These are phyloP conservation scores for Boletus barrowsii DNA, from an alignment of 768 basidiomycete genomes.

Conservation along the genomic window DNA sequence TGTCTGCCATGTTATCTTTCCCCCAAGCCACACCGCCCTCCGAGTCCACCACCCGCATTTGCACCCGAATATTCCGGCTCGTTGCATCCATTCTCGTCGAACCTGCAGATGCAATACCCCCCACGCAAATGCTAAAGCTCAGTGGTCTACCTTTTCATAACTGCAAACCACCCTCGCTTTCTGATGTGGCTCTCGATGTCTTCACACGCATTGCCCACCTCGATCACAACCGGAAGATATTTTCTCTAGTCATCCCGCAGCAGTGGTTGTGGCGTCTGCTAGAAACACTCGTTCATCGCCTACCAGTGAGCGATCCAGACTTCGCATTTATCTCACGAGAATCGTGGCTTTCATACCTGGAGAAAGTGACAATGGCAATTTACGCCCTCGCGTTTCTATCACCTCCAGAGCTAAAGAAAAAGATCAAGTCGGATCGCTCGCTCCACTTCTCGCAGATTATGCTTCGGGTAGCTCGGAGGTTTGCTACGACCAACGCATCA, in stretches of 20 bases:
- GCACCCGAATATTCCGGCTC: constrained; percentile 59
- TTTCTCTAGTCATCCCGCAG: constrained; percentile 60
- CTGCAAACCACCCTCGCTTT: constrained; percentile 54
- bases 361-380: constrained; percentile 76
- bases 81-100: constrained; percentile 76
- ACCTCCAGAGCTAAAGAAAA: constrained; percentile 68
- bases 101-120: constrained; percentile 60
- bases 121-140: constrained; percentile 55
- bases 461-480: constrained; percentile 66
- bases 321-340: constrained; percentile 64
- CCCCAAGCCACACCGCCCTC: constrained; percentile 38
- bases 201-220: constrained; percentile 75
- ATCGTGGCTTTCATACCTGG: constrained; percentile 72
- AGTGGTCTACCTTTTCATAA: constrained; percentile 41
- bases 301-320: constrained; percentile 79
- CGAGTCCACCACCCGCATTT: constrained; percentile 44
- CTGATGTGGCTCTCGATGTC: constrained; percentile 79
- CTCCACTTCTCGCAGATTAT: constrained; percentile 71
- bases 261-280: constrained; percentile 60
- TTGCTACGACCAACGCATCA: constrained; percentile 44
- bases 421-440: constrained; percentile 59
- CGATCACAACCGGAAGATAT: constrained; percentile 75
- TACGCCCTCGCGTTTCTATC: constrained; percentile 87
- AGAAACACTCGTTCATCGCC: constrained; percentile 69
- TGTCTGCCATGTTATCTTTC: constrained; percentile 53